phyloP scores from a whole-genome alignment of 768 basidiomycete species.

The Chalciporus piperatus region DNA sequence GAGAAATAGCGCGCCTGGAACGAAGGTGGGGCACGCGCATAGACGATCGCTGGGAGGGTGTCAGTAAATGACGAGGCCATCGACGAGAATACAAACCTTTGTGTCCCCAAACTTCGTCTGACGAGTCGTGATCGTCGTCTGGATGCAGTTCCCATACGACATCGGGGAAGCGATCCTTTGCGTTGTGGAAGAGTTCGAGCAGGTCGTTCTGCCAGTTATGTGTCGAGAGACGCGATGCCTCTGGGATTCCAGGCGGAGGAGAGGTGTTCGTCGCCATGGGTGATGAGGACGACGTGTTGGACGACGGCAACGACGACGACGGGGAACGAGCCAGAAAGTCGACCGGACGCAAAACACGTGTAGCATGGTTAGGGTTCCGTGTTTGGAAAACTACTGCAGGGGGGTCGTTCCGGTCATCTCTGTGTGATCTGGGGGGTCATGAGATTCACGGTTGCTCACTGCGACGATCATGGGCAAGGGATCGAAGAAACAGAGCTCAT shows the following conservation, averaged over 20 bases:
- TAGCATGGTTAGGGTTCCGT: conserved; percentile 27
- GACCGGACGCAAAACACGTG: conserved; percentile 29
- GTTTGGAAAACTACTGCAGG: neutral
- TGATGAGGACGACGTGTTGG: conserved; percentile 24
- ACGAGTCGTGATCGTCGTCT: conserved; percentile 46
- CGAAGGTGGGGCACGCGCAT: conserved; percentile 88
- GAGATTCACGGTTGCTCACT: neutral
- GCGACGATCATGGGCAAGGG: conserved; percentile 6
- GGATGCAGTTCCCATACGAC: conserved; percentile 87
- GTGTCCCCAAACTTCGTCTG: conserved; percentile 82
- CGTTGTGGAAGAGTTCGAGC: conserved; percentile 67
- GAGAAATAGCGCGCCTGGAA: conserved; percentile 91
- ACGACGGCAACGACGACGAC: conserved; percentile 24
- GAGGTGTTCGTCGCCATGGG: conserved; percentile 27
- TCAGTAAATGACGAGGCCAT: neutral
- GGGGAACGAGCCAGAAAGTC: conserved; percentile 3
- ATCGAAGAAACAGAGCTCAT: conserved; percentile 3
- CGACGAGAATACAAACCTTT: conserved; percentile 61
- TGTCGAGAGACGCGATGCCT: conserved; percentile 68
- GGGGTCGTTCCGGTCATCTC: conserved; percentile 1
- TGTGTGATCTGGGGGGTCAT: neutral
- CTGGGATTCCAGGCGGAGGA: conserved; percentile 35
- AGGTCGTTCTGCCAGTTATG: conserved; percentile 80
- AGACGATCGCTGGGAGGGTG: conserved; percentile 70
- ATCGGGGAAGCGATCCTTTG: conserved; percentile 94